These are phyloP conservation scores for Wickerhamomyces ciferrii DNA, from an alignment of 805 yeast genomes.

Conservation along the genomic window DNA sequence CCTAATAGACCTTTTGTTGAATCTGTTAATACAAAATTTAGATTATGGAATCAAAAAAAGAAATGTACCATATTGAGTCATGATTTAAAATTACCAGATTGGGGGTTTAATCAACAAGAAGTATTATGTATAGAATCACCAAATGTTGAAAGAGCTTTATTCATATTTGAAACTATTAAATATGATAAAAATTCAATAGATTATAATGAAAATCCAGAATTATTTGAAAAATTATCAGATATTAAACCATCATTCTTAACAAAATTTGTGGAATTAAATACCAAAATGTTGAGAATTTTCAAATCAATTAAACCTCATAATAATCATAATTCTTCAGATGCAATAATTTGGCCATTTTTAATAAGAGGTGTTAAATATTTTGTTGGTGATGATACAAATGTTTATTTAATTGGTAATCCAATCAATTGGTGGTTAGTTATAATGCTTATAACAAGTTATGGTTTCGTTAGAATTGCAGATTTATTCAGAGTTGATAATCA, in stretches of 20 bases:
- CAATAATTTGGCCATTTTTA: conserved; percentile 59
- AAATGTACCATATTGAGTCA: conserved; percentile 75
- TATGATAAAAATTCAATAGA: conserved; percentile 16
- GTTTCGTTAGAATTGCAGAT: conserved; percentile 14
- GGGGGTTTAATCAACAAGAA: conserved; percentile 86
- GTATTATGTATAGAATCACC: conserved; percentile 82
- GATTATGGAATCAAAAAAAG: conserved; percentile 59
- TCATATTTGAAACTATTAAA: conserved; percentile 65
- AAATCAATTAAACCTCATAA: conserved; percentile 13
- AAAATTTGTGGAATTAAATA: conserved; percentile 18
- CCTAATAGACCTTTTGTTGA: conserved; percentile 11
- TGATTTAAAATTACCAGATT: conserved; percentile 64
- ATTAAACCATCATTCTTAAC: conserved; percentile 10
- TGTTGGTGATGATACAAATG: conserved; percentile 34
- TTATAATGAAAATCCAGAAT: conserved; percentile 20
- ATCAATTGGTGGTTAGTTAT: conserved; percentile 47
- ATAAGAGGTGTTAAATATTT: conserved; percentile 57
- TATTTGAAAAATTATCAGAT: conserved; percentile 18
- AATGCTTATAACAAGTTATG: conserved; percentile 24
- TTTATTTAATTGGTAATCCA: conserved; percentile 64
- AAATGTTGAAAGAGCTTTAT: conserved; percentile 56
- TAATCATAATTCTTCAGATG: conserved; percentile 29
- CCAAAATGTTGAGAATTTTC: conserved; percentile 11
- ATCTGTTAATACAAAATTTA: conserved; percentile 59
- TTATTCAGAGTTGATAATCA: conserved; percentile 20